phyloP scores from a whole-genome alignment of 1,284 basidiomycete genomes.

The Ceratobasidium sp. region DNA sequence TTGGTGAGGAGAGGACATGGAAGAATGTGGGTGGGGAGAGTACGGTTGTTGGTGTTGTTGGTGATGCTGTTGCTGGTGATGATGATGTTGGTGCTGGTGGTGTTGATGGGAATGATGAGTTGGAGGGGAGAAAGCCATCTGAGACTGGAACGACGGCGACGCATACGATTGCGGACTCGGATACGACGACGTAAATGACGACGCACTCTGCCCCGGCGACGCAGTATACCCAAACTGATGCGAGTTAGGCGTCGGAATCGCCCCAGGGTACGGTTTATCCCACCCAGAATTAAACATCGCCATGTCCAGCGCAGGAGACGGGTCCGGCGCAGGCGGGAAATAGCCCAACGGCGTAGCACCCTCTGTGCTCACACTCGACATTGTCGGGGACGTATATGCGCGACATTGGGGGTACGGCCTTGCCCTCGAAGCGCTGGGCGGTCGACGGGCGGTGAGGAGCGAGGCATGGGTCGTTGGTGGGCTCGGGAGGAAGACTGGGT shows the following conservation, averaged over 20 bases:
- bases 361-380: background rate
- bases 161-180: conserved; percentile 14
- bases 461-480: background rate
- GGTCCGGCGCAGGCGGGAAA: conserved; percentile 20
- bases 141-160: conserved; percentile 1
- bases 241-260: background rate
- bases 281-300: background rate
- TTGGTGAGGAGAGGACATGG: background rate
- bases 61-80: background rate
- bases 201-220: background rate
- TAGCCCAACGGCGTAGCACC: conserved; percentile 15
- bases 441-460: background rate
- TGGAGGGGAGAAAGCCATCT: conserved; percentile 5
- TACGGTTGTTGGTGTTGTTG: too few relatives aligned
- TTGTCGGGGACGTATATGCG: conserved; percentile 18
- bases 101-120: conserved; percentile 9
- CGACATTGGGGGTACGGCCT: conserved; percentile 29
- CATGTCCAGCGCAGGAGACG: conserved; percentile 14
- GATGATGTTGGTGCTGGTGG: conserved; percentile 4
- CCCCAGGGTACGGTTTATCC: conserved; percentile 17
- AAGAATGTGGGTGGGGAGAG: background rate
- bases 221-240: background rate
- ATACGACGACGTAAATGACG: background rate
- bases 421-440: background rate
- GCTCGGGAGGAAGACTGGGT: conserved; percentile 25